Evolutionary conservation across 192 early-diverging fungal genomes (phyloP), one percentile per base, ranked within the genome.

Genomic region (Backusella psychrophila): DNA sequence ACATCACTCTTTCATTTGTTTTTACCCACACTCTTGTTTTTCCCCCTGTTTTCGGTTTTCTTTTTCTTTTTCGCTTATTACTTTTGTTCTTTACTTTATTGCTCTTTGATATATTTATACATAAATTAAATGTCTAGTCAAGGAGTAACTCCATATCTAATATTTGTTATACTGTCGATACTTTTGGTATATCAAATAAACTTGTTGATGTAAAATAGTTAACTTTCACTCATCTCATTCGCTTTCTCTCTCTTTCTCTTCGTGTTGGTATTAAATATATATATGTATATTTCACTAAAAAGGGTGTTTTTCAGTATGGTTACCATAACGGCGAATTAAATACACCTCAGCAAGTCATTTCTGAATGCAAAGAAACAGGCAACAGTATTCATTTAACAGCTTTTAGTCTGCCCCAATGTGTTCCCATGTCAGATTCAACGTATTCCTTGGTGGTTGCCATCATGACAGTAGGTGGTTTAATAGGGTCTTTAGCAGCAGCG

Each of bases 401-500:
- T 12, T 26, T n/a, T 23, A 77, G 69, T 5, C 82, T 94, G 6
- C 90, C 90, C 6, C 77, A 81, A 67, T 94, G 93, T 66, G 86
- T 94, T 39, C 88, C 89, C 33, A 94, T 94, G 93, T 82, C 82
- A 8, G 85, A 83, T 71, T 82, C 78, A 2, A 75, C 83, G 79
- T 94, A 80, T 85, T 90, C 90, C 46, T 84, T 81, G 42, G 85
- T 83, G 56, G 90, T 81, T 65, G 89, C 87, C 75, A 89, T 81
- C 75, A 83, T 86, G 77, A 89, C 86, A 5, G 83, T 93, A 15
- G 96, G 96, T 41, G 96, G 91, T 1, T 85, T 96, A 56, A 63
- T 92, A 1, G 96, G 95, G 29, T 92, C 94, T 1, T 76, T 93
- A 69, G 85, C 93, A 42, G 90, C 92, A 0, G 85, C 91, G 33